These are phyloP conservation scores for Beta corolliflora DNA, from an alignment of 179 eudicot species.

Conservation along the genomic window DNA sequence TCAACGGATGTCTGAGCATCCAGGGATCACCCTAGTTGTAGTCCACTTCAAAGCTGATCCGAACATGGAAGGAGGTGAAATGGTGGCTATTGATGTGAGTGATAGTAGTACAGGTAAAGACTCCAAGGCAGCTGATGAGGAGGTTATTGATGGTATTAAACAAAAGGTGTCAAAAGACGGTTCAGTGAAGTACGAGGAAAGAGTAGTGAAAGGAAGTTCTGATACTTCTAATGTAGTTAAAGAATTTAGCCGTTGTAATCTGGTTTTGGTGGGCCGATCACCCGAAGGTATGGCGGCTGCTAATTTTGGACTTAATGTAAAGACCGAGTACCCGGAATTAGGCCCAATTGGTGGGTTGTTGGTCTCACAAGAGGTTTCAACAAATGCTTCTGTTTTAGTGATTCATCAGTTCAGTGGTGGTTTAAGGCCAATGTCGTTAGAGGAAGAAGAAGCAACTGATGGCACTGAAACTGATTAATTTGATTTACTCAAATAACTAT, in stretches of 20 bases:
- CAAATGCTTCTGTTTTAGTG: slow-evolving; percentile 63
- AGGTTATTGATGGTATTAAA: slow-evolving; percentile 30
- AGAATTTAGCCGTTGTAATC: slow-evolving; percentile 36
- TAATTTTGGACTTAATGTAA: slow-evolving; percentile 28
- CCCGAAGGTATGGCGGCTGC: slow-evolving; percentile 44
- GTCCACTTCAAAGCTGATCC: slow-evolving; percentile 44
- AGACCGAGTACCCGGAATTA: slow-evolving; percentile 57
- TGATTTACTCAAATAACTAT: not conserved
- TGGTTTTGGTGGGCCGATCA: slow-evolving; percentile 58
- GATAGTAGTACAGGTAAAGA: slow-evolving; percentile 18
- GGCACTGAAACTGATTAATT: slow-evolving; percentile 47
- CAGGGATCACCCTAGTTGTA: slow-evolving; percentile 57
- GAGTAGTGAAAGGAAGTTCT: slow-evolving; percentile 31
- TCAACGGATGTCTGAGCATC: slow-evolving; percentile 77
- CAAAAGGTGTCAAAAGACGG: slow-evolving; percentile 30
- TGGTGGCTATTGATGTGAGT: slow-evolving; percentile 33
- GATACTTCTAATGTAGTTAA: slow-evolving; percentile 35
- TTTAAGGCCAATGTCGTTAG: slow-evolving; percentile 33
- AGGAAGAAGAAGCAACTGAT: slow-evolving; percentile 41
- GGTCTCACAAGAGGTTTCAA: slow-evolving; percentile 44
- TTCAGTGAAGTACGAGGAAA: slow-evolving; percentile 49
- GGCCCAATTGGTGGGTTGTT: slow-evolving; percentile 59
- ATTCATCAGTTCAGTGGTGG: slow-evolving; percentile 51
- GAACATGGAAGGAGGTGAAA: slow-evolving; percentile 25
- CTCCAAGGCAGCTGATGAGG: slow-evolving; percentile 41